phyloP scores from a whole-genome alignment of 2,329 filamentous ascomycete genomes.

The Venturia aucupariae region DNA sequence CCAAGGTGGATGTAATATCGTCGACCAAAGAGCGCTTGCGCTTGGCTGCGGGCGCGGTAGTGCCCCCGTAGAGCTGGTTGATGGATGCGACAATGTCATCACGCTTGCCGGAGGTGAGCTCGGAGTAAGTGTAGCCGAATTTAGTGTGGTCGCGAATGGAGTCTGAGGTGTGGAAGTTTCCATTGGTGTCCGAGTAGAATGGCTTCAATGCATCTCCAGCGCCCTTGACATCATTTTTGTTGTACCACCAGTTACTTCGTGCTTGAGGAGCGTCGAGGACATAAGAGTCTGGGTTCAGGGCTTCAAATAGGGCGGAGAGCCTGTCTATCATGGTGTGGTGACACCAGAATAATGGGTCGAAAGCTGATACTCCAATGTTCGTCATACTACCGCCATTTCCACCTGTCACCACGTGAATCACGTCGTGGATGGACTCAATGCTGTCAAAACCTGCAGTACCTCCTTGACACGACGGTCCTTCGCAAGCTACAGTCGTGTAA shows the following conservation, averaged over 20 bases:
- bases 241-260: slow-evolving; percentile 52
- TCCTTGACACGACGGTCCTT: slow-evolving; percentile 45
- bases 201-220: slow-evolving; percentile 49
- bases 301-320: slow-evolving; percentile 68
- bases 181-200: slow-evolving; percentile 50
- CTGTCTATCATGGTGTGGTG: slow-evolving; percentile 72
- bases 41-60: background rate
- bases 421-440: slow-evolving; percentile 39
- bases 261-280: slow-evolving; percentile 46
- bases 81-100: slow-evolving; percentile 43
- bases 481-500: slow-evolving; percentile 61
- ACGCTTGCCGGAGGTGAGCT: slow-evolving; percentile 38
- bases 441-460: slow-evolving; percentile 46
- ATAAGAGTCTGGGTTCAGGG: slow-evolving; percentile 59
- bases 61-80: slow-evolving; percentile 50
- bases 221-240: slow-evolving; percentile 45
- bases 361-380: slow-evolving; percentile 55
- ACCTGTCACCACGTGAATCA: slow-evolving; percentile 45
- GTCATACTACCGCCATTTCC: slow-evolving; percentile 26
- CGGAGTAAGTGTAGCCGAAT: slow-evolving; percentile 69
- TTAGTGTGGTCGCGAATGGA: slow-evolving; percentile 47
- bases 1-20: slow-evolving; percentile 20
- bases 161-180: slow-evolving; percentile 60
- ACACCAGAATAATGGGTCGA: slow-evolving; percentile 71
- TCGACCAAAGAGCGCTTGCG: background rate